Conservation (phyloP, 345 rosid genomes). For the Jatropha curcas region DNA sequence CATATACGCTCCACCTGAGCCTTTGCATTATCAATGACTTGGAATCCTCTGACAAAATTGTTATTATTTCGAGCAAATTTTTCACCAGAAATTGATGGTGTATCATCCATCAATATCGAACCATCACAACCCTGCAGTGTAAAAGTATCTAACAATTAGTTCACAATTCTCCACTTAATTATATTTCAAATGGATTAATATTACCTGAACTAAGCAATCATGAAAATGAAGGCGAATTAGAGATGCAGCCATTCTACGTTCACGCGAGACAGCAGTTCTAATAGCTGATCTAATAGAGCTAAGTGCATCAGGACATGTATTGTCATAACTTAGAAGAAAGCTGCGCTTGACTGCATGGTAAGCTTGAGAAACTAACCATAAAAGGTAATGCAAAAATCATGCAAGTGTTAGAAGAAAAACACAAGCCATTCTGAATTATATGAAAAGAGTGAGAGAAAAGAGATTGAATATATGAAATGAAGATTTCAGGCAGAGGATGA, state of each 20-base stretch:
- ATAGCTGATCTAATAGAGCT: not conserved
- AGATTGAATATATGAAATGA: not conserved
- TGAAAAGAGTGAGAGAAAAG: not conserved
- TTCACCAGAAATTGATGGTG: slow-evolving; percentile 20
- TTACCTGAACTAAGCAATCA: slow-evolving; percentile 12
- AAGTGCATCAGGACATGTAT: not conserved
- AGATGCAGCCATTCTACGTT: slow-evolving; percentile 8
- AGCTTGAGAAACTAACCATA: too few relatives aligned
- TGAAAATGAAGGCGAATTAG: slow-evolving; percentile 15
- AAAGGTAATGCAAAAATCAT: too few relatives aligned
- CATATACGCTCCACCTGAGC: slow-evolving; percentile 28
- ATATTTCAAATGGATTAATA: not conserved
- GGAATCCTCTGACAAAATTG: slow-evolving; percentile 33
- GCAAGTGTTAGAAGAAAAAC: too few relatives aligned
- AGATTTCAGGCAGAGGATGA: not conserved
- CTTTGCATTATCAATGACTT: slow-evolving; percentile 34
- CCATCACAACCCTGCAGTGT: slow-evolving; percentile 37
- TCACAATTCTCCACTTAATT: too few relatives aligned
- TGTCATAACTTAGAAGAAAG: not conserved
- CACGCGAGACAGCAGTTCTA: not conserved
- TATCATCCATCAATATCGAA: slow-evolving; percentile 29
- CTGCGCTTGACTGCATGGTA: slow-evolving; percentile 6
- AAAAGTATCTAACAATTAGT: not conserved
- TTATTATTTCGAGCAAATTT: slow-evolving; percentile 17
- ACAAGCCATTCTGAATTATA: too few relatives aligned